Evolutionary conservation across 2,329 filamentous ascomycete species (phyloP).

Genomic region (Ilyonectria robusta): DNA sequence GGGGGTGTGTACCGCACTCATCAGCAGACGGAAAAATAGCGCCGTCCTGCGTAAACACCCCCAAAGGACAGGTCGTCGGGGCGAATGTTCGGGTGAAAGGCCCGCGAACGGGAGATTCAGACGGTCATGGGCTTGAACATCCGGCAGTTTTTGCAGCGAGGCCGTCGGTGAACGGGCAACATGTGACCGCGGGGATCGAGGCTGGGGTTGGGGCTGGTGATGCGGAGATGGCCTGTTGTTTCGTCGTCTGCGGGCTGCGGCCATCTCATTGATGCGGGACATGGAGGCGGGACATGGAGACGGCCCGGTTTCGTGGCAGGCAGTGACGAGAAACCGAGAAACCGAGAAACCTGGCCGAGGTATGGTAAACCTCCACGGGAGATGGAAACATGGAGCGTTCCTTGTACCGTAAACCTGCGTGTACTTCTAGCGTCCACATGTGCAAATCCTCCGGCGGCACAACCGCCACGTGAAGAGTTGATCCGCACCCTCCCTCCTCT

Average conservation of each 20-base stretch:
- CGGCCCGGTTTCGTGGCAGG: slow-evolving; percentile 17
- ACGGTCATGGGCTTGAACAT: slow-evolving; percentile 36
- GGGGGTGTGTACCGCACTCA: slow-evolving; percentile 4
- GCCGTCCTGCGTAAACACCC: slow-evolving; percentile 25
- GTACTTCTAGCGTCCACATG: background rate
- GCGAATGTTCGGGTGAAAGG: slow-evolving; percentile 41
- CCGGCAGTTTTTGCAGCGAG: slow-evolving; percentile 22
- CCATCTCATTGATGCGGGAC: slow-evolving; percentile 37
- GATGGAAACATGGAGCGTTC: background rate
- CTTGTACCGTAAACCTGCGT: slow-evolving; percentile 1
- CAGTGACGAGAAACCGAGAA: background rate
- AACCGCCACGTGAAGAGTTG: slow-evolving; percentile 27
- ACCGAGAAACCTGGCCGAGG: slow-evolving; percentile 17
- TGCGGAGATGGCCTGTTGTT: slow-evolving; percentile 41
- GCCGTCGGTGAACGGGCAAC: slow-evolving; percentile 25
- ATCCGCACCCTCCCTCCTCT: slow-evolving; percentile 9
- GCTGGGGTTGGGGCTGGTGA: slow-evolving; percentile 39
- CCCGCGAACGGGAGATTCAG: slow-evolving; percentile 26
- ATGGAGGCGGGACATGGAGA: slow-evolving; percentile 9
- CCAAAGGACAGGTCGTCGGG: slow-evolving; percentile 28
- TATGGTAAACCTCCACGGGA: background rate
- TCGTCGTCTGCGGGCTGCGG: background rate
- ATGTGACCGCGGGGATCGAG: slow-evolving; percentile 40
- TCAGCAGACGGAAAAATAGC: slow-evolving; percentile 39
- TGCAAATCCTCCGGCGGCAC: background rate